Evolutionary conservation across 2,329 filamentous ascomycete species (phyloP).

Genomic region (Sporothrix pseudoabietina): DNA sequence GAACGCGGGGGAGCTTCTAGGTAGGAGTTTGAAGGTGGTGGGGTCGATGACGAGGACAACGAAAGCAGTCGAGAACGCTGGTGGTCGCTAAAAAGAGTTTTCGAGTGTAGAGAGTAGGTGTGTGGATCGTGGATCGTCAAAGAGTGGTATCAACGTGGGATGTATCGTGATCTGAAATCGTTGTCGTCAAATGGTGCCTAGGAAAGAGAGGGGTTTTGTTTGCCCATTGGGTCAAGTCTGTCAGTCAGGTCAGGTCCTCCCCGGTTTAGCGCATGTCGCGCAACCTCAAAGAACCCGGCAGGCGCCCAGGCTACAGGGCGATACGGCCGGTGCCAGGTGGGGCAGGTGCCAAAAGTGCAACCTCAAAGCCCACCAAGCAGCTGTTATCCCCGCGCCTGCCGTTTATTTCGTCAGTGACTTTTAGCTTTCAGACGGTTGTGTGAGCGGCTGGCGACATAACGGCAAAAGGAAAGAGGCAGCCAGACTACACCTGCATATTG

Average conservation of each 20-base stretch:
- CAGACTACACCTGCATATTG: background rate
- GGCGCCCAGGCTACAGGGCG: conserved; percentile 2
- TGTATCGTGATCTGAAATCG: background rate
- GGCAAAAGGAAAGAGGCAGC: background rate
- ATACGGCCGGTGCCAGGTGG: background rate
- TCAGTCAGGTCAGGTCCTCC: background rate
- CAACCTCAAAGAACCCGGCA: background rate
- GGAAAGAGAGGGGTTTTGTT: conserved; percentile 10
- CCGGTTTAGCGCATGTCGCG: conserved; percentile 3
- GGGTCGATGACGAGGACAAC: background rate
- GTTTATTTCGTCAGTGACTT: background rate
- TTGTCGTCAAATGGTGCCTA: background rate
- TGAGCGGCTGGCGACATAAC: background rate
- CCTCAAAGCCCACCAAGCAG: background rate
- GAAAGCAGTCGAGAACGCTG: background rate
- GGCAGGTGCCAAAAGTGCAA: conserved; percentile 1
- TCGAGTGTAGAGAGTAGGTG: background rate
- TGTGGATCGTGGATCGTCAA: background rate
- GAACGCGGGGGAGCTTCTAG: background rate
- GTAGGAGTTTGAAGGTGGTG: background rate
- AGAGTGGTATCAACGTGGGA: background rate
- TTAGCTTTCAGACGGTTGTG: background rate
- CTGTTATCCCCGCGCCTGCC: background rate
- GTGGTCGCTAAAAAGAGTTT: background rate
- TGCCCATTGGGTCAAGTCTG: background rate